Percentiles rank a stretch among this genome's conserved stretches.
phyloP scores from a whole-genome alignment of 495 filamentous ascomycete species.

The Cairneyella variabilis region DNA sequence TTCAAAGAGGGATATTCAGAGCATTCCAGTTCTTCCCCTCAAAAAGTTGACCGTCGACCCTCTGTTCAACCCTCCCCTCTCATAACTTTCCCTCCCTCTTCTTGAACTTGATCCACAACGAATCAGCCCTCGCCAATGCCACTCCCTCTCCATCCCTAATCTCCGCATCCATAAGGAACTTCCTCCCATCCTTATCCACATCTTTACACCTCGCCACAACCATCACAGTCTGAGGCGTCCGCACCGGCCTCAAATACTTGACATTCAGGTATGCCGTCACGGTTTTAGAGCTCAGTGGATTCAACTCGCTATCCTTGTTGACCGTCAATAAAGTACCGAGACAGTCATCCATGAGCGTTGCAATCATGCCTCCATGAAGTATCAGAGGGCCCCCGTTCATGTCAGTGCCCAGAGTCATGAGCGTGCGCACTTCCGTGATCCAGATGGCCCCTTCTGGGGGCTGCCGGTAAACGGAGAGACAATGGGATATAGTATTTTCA shows the following conservation, averaged over 20 bases:
- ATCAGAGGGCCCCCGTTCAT: conserved; percentile 53
- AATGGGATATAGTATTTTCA: conserved; percentile 42
- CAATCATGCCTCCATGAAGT: conserved; percentile 56
- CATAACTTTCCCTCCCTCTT: background rate
- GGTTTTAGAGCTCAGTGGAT: background rate
- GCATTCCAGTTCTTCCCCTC: too few species aligned
- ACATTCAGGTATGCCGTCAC: conserved; percentile 55
- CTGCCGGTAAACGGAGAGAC: conserved; percentile 38
- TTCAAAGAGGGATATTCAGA: too few species aligned
- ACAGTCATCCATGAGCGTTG: conserved; percentile 51
- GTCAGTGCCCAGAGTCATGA: conserved; percentile 46
- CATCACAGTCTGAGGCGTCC: conserved; percentile 48
- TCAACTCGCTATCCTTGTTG: conserved; percentile 31
- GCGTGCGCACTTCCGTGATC: conserved; percentile 37
- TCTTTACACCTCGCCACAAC: conserved; percentile 36
- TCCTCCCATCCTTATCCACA: conserved; percentile 40
- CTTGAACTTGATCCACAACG: background rate
- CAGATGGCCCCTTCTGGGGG: conserved; percentile 2
- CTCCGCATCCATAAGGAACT: conserved; percentile 38
- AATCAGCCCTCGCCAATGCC: background rate
- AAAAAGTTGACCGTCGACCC: too few species aligned
- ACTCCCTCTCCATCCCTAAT: conserved; percentile 30
- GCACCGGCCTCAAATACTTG: conserved; percentile 47
- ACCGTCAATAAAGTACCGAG: conserved; percentile 44
- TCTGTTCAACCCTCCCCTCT: too few species aligned